Evolutionary conservation across 2,329 filamentous ascomycete species (phyloP).

Genomic region (Trichoderma semiorbis): DNA sequence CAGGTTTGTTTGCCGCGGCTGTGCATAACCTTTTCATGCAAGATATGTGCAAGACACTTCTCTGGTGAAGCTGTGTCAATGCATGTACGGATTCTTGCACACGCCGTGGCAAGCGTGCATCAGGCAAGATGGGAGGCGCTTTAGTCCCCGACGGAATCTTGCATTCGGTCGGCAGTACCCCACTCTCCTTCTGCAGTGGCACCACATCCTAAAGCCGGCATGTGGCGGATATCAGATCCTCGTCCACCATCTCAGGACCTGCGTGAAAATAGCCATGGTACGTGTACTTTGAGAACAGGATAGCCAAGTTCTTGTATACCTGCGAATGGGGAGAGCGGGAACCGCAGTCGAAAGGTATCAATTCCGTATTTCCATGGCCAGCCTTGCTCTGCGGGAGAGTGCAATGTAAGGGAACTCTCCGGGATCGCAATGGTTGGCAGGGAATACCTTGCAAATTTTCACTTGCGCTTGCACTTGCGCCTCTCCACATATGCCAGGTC

Average conservation of each 20-base stretch:
- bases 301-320: background rate
- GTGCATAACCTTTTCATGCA: slow-evolving; percentile 4
- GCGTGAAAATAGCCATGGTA: background rate
- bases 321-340: background rate
- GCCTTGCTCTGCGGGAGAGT: background rate
- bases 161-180: slow-evolving; percentile 25
- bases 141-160: slow-evolving; percentile 29
- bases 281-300: background rate
- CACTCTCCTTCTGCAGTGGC: slow-evolving; percentile 20
- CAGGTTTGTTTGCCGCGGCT: background rate
- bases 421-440: slow-evolving; percentile 7
- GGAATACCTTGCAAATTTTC: slow-evolving; percentile 7
- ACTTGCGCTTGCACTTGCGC: slow-evolving; percentile 4
- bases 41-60: slow-evolving; percentile 12
- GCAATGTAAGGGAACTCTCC: background rate
- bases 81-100: slow-evolving; percentile 18
- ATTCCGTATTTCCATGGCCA: background rate
- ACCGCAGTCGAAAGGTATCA: background rate
- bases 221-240: slow-evolving; percentile 17
- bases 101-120: slow-evolving; percentile 17
- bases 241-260: background rate
- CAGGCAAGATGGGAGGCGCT: slow-evolving; percentile 19
- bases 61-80: slow-evolving; percentile 1
- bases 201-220: slow-evolving; percentile 17
- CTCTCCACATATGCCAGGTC: slow-evolving; percentile 13